Base-by-base conservation (phyloP, 805 yeast genomes). In the Aciculoconidium aculeatum region DNA sequence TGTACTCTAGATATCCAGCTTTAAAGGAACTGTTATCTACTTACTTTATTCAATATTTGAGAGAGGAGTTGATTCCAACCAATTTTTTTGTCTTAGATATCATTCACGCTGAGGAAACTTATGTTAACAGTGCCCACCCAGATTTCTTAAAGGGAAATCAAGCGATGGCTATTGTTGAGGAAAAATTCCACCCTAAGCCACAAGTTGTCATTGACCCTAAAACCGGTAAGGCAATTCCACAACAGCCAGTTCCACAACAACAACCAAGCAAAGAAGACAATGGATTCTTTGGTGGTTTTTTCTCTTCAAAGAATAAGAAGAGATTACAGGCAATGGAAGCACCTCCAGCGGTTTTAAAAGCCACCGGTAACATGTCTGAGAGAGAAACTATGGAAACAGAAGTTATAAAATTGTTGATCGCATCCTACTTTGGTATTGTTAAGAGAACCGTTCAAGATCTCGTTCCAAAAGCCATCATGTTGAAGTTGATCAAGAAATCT, bases 41-140 rank as follows among this genome's bases (percentile, higher is more conserved):
- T 43, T 77, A 74, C 39, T 85, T 87, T 44, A 76, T 88, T 37
- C 82, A 77, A 44, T 88, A 75, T 46, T 67, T 92, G 47, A 77
- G 94, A 52, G 80, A 74, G 34, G 79, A 84, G 19, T 71, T 85
- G 41, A 54, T 75, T 12, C 97, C 98, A 37, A 86, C 98, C 13
- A 86, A 80, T 52, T 71, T 72, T 31, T 84, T 92, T 49, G 95
- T 88, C 22, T 58, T 67, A 18, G 96, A 92, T 55, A 70, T 92
- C 35, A 86, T 92, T 44, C 65, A 59, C 35, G 67, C 95, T 36
- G 98, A 92, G 60, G 90, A 88, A 49, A 80, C 95, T 3, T 92
- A 92, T 58, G 87, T 92, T 45, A 92, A 92, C 60, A 92, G 98
- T 4, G 97, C 95, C 2, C 98, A 92, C 53, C 96, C 97, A 4